phyloP scores from a whole-genome alignment of 331 rosid species.

The Saraca asoca region DNA sequence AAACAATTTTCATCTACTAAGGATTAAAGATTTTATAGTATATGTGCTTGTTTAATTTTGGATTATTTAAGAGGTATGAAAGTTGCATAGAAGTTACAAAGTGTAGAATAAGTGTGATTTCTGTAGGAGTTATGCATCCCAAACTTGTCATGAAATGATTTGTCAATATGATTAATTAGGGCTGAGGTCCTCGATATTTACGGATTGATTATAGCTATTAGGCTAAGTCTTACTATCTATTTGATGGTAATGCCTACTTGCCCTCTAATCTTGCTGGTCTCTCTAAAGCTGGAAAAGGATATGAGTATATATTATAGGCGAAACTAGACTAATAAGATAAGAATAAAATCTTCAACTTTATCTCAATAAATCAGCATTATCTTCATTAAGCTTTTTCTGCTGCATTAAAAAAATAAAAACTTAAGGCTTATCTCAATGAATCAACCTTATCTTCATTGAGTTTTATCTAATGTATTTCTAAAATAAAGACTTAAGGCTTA shows the following conservation, averaged over 20 bases:
- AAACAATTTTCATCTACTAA: not conserved
- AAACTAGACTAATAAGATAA: too few species aligned
- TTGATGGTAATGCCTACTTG: constrained; percentile 77
- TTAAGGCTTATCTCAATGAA: too few species aligned
- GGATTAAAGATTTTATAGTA: not conserved
- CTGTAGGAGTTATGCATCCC: constrained; percentile 57
- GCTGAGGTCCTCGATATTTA: constrained; percentile 55
- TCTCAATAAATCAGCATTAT: too few species aligned
- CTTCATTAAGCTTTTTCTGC: too few species aligned
- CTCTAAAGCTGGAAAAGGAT: too few species aligned
- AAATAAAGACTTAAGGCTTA: too few species aligned
- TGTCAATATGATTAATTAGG: constrained; percentile 57
- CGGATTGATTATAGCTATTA: constrained; percentile 54
- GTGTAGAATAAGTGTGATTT: constrained; percentile 39
- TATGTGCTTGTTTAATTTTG: too few species aligned
- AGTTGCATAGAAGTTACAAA: constrained; percentile 42
- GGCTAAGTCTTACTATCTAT: constrained; percentile 67
- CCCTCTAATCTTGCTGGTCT: constrained; percentile 79
- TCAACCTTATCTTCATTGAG: too few species aligned
- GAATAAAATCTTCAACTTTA: too few species aligned
- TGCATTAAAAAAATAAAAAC: too few species aligned
- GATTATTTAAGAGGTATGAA: constrained; percentile 44
- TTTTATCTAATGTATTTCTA: too few species aligned
- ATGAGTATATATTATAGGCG: too few species aligned
- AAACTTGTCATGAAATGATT: constrained; percentile 58